phyloP scores from a whole-genome alignment of 2,329 filamentous ascomycete species.

The Fusarium heterosporum region DNA sequence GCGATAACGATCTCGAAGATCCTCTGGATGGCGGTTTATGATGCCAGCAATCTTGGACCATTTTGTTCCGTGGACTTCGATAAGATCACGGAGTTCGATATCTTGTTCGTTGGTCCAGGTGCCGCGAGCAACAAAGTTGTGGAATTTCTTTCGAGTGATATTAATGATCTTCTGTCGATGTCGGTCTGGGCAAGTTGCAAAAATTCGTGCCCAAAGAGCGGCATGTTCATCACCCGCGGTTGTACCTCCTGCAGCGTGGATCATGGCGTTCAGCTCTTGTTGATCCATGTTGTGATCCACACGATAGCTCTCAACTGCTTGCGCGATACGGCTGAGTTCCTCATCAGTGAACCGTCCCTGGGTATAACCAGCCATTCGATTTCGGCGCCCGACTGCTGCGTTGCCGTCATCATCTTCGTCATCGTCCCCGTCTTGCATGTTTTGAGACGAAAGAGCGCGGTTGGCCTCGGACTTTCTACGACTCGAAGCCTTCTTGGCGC shows the following conservation, averaged over 20 bases:
- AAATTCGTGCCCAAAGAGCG: constrained; percentile 64
- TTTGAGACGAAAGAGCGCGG: constrained; percentile 34
- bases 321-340: constrained; percentile 57
- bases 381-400: constrained; percentile 34
- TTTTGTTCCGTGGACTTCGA: constrained; percentile 57
- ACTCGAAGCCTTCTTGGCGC: constrained; percentile 48
- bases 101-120: constrained; percentile 56
- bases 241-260: constrained; percentile 53
- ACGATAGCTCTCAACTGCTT: constrained; percentile 59
- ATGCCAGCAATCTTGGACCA: constrained; percentile 72
- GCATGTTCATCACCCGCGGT: constrained; percentile 52
- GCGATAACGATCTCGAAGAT: constrained; percentile 76
- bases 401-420: constrained; percentile 34
- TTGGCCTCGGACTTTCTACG: constrained; percentile 40
- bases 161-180: constrained; percentile 66
- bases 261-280: constrained; percentile 60
- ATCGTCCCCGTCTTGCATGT: constrained; percentile 40
- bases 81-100: constrained; percentile 52
- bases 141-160: constrained; percentile 71
- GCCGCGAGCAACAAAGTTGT: constrained; percentile 70
- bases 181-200: constrained; percentile 61
- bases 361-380: constrained; percentile 47
- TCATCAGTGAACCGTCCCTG: constrained; percentile 59
- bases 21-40: constrained; percentile 72
- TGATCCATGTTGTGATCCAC: constrained; percentile 58